Base-by-base conservation (phyloP, 768 basidiomycete genomes). In the Trametes punicea region DNA sequence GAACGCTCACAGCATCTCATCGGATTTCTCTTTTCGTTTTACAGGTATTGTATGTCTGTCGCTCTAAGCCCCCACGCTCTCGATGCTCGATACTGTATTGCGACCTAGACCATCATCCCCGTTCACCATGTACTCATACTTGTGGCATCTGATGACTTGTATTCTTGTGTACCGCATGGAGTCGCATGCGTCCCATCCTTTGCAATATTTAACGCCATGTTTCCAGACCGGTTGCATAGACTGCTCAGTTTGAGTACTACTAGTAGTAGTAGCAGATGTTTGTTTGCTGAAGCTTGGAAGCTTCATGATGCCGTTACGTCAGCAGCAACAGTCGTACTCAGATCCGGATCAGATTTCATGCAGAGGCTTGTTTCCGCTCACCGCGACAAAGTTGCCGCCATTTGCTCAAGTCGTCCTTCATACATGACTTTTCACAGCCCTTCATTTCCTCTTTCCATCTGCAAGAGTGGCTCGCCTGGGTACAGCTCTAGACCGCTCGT, bases 21-120 rank as follows among this genome's bases (percentile, higher is more conserved):
- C 55, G 46, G 26, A 42, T 54, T 30, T 51, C 57, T 40, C 54
- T 41, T 40, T 7, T 36, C 33, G 11, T 18, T 48, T 48, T 38
- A 39, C 50, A 46, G 52, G 23, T 55, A 60, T 21, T 61, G 59
- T 65, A 65, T 61, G 61, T 56, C 44, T 60, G 60, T 57, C 60
- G 57, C 61, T 60, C 55, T 63, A 57, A 57, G 46, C 52, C 42
- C 27, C 27, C 25, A 27, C 31, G 55, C 56, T 61, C 55, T 57
- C 51, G 49, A 34, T 51, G 54, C 48, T 56, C 34, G 36, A 42
- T 60, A 60, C 33, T 60, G 59, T 60, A 60, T 46, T 52, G 34
- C 53, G 49, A 36, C 53, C 54, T 56, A 56, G 54, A 60, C 36
- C 34, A 40, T 23, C 45, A 30, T n/a, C 26, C 20, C 34, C 25